Evolutionary conservation across 768 basidiomycete species (phyloP).

Genomic region (Suillus paluster): DNA sequence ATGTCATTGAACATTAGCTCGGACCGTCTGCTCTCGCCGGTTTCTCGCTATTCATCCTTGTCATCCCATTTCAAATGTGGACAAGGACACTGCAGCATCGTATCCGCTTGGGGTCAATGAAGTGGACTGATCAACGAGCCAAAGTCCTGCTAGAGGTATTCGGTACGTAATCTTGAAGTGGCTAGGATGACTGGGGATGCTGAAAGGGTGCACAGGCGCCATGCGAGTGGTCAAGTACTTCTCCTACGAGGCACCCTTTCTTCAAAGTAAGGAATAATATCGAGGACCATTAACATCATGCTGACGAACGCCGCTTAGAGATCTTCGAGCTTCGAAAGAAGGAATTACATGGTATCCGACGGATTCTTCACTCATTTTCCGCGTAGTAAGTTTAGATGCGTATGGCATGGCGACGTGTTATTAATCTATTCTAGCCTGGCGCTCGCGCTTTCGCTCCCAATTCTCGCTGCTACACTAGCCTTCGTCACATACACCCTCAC

Average conservation of each 20-base stretch:
- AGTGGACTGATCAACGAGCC: constrained; percentile 64
- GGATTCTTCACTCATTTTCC: constrained; percentile 63
- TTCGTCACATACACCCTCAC: constrained; percentile 70
- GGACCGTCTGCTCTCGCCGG: constrained; percentile 74
- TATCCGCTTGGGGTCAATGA: constrained; percentile 58
- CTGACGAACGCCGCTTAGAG: constrained; percentile 38
- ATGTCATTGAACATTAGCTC: constrained; percentile 43
- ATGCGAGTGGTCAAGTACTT: constrained; percentile 83
- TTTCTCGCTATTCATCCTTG: constrained; percentile 64
- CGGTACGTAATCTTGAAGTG: constrained; percentile 36
- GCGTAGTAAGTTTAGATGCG: constrained; percentile 50
- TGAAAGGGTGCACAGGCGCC: constrained; percentile 39
- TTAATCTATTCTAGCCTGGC: constrained; percentile 43
- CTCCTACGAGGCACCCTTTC: constrained; percentile 70
- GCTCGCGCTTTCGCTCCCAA: constrained; percentile 61
- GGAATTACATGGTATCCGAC: constrained; percentile 59
- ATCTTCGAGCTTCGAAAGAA: constrained; percentile 55
- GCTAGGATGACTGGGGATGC: not conserved
- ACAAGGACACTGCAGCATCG: constrained; percentile 63
- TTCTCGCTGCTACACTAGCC: constrained; percentile 65
- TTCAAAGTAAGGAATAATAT: constrained; percentile 50
- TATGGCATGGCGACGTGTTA: no score
- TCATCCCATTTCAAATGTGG: constrained; percentile 65
- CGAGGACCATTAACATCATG: constrained; percentile 4
- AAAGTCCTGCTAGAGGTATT: constrained; percentile 67